Base-by-base conservation (phyloP, 148 eudicot genomes). In the Persicaria tinctoria region DNA sequence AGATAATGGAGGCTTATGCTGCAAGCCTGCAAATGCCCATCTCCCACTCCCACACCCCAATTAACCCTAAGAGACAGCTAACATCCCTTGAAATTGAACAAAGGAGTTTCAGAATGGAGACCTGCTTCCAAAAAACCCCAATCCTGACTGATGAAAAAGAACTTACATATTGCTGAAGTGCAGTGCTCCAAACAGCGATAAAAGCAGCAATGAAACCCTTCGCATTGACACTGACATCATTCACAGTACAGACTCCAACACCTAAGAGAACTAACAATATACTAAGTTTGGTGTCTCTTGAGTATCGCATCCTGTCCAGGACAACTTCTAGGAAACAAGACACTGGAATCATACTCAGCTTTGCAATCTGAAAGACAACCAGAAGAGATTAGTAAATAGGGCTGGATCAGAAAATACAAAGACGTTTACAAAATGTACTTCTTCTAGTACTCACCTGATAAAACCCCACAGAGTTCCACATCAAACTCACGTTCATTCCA, bases 301-400 rank as follows among this genome's bases (percentile, higher is more conserved):
- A 82, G 73, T 82, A 82, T 73, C 79, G 77, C 51, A 82, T 51
- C 79, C 76, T 78, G 68, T 82, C 84, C 70, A 82, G 76, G 62
- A 78, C 79, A 75, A 82, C 77, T 82, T 82, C 84, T 70, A 82
- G 51, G 20, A 82, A 75, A 73, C 84, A 82, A 64, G 84, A 78
- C 49, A 82, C 84, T 6, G 84, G 84, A 68, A 82, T 82, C 81
- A 82, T 82, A 68, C 84, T 82, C 76, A 82, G 77, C 72, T 82
- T 82, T 50, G 84, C 84, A 20, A 82, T 82, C 84, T 82, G 84
- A 76, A 68, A 73, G 49, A 72, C 14, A 4, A 60, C 66, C 66
- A 60, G 66, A 60, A 8, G 44, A 20, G 41, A 60, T 60, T 20
- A 60, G 27, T 7, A 18, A 2, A 23, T 12, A 20, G 41, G 38